A percentile compares a stretch with the other conserved stretches of the same genome.
Conservation (phyloP, 2,329 filamentous ascomycete genomes). For the Fusarium papillatum region DNA sequence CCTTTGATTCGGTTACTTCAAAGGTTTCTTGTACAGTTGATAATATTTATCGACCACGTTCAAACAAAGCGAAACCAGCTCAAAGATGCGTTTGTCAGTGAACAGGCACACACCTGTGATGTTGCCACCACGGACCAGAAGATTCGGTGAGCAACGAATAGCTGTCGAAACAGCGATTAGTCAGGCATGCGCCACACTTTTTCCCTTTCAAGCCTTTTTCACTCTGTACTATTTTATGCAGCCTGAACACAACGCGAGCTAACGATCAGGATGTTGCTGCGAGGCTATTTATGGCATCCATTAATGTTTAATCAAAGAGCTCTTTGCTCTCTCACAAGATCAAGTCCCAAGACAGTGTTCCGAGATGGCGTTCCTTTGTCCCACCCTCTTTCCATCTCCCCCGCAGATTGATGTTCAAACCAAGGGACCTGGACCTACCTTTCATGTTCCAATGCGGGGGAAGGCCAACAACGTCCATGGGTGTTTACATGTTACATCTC, state of each 20-base stretch:
- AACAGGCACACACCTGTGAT: slow-evolving; percentile 4
- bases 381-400: slow-evolving; percentile 6
- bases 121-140: slow-evolving; percentile 37
- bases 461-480: not conserved
- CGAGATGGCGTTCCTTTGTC: slow-evolving; percentile 15
- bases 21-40: slow-evolving; percentile 9
- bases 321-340: not conserved
- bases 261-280: not conserved
- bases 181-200: slow-evolving; percentile 6
- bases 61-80: not conserved
- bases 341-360: not conserved
- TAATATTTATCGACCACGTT: not conserved
- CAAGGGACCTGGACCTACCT: not conserved
- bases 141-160: slow-evolving; percentile 26
- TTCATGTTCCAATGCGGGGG: slow-evolving; percentile 1
- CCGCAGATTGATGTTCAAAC: not conserved
- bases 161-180: slow-evolving; percentile 19
- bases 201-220: not conserved
- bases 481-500: slow-evolving; percentile 31
- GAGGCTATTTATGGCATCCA: slow-evolving; percentile 12
- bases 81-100: slow-evolving; percentile 21
- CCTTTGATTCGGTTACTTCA: not conserved
- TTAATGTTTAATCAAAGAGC: not conserved
- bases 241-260: not conserved
- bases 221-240: slow-evolving; percentile 6